Conservation (phyloP, 257 asterid species). For the Nicotiana noctiflora region DNA sequence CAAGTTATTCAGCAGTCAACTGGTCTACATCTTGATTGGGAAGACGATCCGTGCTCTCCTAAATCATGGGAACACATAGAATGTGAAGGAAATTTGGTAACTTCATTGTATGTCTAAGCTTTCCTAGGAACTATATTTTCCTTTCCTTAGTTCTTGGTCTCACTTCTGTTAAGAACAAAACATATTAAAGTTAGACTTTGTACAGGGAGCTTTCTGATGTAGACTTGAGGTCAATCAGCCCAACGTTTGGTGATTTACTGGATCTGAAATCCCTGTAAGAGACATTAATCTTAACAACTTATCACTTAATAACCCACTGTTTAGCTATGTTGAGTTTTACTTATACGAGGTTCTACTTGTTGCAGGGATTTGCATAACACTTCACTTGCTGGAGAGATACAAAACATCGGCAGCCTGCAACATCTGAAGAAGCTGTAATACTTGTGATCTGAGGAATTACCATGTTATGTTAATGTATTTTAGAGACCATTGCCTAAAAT, state of each 20-base stretch:
- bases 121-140: not conserved
- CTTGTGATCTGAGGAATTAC: not conserved
- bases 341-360: slow-evolving; percentile 1
- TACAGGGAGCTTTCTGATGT: slow-evolving; percentile 64
- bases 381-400: slow-evolving; percentile 79
- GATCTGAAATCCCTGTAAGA: slow-evolving; percentile 83
- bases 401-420: slow-evolving; percentile 79
- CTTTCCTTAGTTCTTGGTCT: not conserved
- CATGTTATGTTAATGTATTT: not conserved
- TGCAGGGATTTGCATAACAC: slow-evolving; percentile 83
- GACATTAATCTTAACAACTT: not conserved
- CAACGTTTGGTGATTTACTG: slow-evolving; percentile 70
- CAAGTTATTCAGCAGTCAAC: slow-evolving; percentile 75
- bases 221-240: slow-evolving; percentile 76
- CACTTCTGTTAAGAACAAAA: not conserved
- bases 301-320: not conserved
- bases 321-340: not conserved
- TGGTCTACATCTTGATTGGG: slow-evolving; percentile 75
- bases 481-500: not conserved
- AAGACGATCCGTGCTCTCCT: slow-evolving; percentile 91
- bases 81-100: slow-evolving; percentile 76
- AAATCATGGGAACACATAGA: slow-evolving; percentile 71
- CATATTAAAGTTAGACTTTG: not conserved
- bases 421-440: slow-evolving; percentile 75
- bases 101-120: slow-evolving; percentile 48